phyloP scores from a whole-genome alignment of 2,329 filamentous ascomycete species.

The Colletotrichum sp. region DNA sequence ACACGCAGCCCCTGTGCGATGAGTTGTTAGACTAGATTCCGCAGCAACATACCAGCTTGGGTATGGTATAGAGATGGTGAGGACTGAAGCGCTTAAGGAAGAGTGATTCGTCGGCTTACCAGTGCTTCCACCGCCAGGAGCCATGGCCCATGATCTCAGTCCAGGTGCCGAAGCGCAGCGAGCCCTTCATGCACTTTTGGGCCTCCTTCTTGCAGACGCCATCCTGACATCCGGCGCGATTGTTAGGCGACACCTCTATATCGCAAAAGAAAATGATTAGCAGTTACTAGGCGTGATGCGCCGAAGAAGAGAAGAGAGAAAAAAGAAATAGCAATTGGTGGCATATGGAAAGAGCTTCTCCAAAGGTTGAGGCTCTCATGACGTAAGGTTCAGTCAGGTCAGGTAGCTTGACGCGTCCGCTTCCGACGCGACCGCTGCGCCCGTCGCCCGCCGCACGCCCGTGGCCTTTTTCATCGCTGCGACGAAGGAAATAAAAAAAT shows the following conservation, averaged over 20 bases:
- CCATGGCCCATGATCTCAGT: conserved; percentile 67
- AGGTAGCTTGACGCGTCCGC: conserved; percentile 3
- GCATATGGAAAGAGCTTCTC: background rate
- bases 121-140: conserved; percentile 83
- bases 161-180: conserved; percentile 78
- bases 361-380: background rate
- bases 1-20: conserved; percentile 80
- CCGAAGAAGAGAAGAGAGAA: background rate
- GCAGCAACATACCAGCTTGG: background rate
- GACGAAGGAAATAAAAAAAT: background rate
- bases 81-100: background rate
- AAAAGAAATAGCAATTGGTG: background rate
- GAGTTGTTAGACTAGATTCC: background rate
- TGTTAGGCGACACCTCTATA: conserved; percentile 74
- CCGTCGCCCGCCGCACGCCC: background rate
- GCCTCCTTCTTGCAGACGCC: conserved; percentile 72
- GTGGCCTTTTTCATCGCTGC: background rate
- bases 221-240: conserved; percentile 77
- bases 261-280: conserved; percentile 1
- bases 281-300: background rate
- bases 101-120: conserved; percentile 59
- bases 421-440: background rate
- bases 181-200: conserved; percentile 79
- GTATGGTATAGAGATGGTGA: background rate
- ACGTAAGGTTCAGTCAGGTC: background rate